phyloP scores from a whole-genome alignment of 306 rosid genomes.

The Prunus fruticosa region DNA sequence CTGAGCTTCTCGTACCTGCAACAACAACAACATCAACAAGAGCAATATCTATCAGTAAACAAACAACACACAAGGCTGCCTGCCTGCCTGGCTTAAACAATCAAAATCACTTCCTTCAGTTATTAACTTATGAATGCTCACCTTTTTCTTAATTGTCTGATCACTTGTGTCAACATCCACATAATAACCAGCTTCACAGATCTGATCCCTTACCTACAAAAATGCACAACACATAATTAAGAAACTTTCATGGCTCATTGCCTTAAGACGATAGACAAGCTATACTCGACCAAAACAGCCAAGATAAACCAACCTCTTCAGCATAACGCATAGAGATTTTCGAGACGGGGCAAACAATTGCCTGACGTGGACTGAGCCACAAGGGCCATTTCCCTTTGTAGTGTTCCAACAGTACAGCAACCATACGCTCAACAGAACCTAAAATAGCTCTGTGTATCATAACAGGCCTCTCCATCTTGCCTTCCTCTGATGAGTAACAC shows the following conservation, averaged over 20 bases:
- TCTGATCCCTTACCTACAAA: constrained; percentile 65
- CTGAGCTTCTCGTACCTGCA: constrained; percentile 90
- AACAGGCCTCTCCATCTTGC: constrained; percentile 83
- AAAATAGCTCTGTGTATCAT: constrained; percentile 95
- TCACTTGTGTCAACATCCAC: constrained; percentile 85
- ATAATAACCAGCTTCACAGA: constrained; percentile 62
- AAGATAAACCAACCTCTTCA: constrained; percentile 38
- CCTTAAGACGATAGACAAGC: not conserved
- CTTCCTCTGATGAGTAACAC: constrained; percentile 90
- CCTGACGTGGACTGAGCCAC: constrained; percentile 99
- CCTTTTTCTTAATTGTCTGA: constrained; percentile 91
- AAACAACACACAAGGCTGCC: not conserved
- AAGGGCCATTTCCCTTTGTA: constrained; percentile 98
- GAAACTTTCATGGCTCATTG: not conserved
- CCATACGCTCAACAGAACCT: constrained; percentile 93
- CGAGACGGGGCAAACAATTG: constrained; percentile 88
- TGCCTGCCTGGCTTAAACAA: too few relatives aligned
- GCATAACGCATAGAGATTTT: constrained; percentile 77
- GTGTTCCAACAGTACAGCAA: constrained; percentile 90
- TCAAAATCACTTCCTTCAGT: too few relatives aligned
- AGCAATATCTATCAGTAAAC: constrained; percentile 10
- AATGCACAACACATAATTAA: constrained; percentile 12
- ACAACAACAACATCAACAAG: not conserved
- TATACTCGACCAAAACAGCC: not conserved
- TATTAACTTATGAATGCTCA: constrained; percentile 1